Base-by-base conservation (phyloP, 257 asterid species). In the Echium plantagineum region DNA sequence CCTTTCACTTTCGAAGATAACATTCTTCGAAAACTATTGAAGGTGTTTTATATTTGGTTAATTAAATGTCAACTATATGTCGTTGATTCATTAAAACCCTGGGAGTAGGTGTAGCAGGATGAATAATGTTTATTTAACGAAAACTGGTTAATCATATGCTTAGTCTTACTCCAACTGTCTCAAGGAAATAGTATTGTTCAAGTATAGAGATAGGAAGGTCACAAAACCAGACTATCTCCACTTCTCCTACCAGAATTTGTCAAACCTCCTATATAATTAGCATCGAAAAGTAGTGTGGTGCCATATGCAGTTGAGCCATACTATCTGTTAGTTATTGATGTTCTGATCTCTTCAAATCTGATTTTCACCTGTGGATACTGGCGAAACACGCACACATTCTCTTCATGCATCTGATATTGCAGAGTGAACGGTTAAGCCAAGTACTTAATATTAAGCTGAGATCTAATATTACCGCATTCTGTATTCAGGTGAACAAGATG, bases 401-500 rank as follows among this genome's bases (percentile, higher is more conserved):
- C 38, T 1, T 51, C 48, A 22, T 19, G 21, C 3, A 48, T n/a
- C 17, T 24, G 26, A 24, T 24, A 24, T 24, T 24, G 2, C 20
- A n/a, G 2, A 30, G 28, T 19, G 16, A 35, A 53, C n/a, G 20
- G 46, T 60, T 60, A n/a, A 21, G 9, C 48, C 52, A 22, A 16
- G 32, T 10, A 38, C 24, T 47, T 16, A 15, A 15, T 62, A 47
- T 57, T 58, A 47, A 35, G 56, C 63, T 58, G 38, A 58, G 55
- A 26, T 15, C 32, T 54, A 32, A 60, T 42, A 59, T 46, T 55
- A 42, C 63, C 51, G 64, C 42, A 20, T 22, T 35, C 63, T 70
- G 53, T 61, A 57, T 49, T 48, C 86, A 86, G 95, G 73, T 64
- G 66, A 62, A 61, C 65, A 64, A 60, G 75, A 77, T 57, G 78